Percentiles rank a stretch among this genome's conserved stretches.
phyloP scores from a whole-genome alignment of 805 yeast species.

The Zygoascus bituminiphila region DNA sequence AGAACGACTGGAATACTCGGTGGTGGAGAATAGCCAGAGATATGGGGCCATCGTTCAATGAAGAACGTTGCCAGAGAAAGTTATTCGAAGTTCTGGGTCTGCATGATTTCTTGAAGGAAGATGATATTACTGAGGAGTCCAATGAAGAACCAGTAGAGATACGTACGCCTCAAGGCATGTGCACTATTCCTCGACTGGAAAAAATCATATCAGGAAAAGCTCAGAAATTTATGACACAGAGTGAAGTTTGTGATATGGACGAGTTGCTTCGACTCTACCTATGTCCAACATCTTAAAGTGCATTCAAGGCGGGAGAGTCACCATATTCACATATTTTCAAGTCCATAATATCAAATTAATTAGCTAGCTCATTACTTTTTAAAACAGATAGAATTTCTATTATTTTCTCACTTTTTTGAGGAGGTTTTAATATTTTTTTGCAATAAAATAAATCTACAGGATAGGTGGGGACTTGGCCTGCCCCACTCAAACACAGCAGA shows the following conservation, averaged over 20 bases:
- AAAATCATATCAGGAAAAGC: neutral
- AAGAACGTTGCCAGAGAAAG: slow-evolving; percentile 7
- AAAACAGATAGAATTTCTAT: too few species aligned
- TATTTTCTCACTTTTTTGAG: too few species aligned
- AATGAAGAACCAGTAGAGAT: neutral
- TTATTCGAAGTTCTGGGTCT: slow-evolving; percentile 6
- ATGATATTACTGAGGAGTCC: neutral
- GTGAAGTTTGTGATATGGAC: neutral
- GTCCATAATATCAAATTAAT: too few species aligned
- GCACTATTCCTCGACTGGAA: neutral
- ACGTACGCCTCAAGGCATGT: neutral
- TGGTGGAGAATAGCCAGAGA: slow-evolving; percentile 31
- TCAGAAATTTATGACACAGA: neutral
- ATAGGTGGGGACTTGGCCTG: too few species aligned
- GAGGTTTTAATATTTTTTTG: too few species aligned
- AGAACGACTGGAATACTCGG: slow-evolving; percentile 35
- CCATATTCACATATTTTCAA: too few species aligned
- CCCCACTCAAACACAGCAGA: too few species aligned
- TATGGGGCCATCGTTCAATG: slow-evolving; percentile 20
- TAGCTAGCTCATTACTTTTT: too few species aligned
- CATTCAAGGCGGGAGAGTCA: too few species aligned
- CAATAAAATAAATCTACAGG: too few species aligned
- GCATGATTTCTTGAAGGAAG: neutral
- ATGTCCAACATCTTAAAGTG: neutral
- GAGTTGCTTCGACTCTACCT: neutral